Percentiles rank a stretch among this genome's conserved stretches.
These are phyloP conservation scores for Corrigiola litoralis DNA, from an alignment of 179 eudicot genomes.

Conservation along the genomic window DNA sequence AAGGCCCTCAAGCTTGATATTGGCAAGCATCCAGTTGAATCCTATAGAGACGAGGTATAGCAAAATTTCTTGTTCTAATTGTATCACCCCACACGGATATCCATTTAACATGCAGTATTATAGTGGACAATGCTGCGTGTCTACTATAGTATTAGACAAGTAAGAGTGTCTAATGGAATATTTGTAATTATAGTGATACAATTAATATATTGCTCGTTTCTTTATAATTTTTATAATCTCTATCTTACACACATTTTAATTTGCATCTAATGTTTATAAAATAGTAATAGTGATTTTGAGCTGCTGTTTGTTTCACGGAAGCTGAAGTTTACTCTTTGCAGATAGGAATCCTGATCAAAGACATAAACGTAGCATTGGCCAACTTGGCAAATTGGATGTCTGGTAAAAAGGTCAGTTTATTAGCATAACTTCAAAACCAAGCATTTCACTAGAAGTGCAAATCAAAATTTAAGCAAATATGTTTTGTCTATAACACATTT, in stretches of 20 bases:
- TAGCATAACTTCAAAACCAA: background rate
- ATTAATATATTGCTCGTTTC: too few relatives aligned
- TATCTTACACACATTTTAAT: background rate
- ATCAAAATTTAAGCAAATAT: too few relatives aligned
- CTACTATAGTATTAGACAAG: too few relatives aligned
- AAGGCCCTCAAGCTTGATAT: constrained; percentile 57
- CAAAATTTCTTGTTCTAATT: background rate
- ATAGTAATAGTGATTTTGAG: background rate
- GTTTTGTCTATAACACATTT: too few relatives aligned
- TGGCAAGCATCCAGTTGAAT: constrained; percentile 71
- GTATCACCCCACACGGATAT: too few relatives aligned
- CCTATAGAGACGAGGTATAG: constrained; percentile 70
- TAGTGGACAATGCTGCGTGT: too few relatives aligned
- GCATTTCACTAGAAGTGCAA: background rate
- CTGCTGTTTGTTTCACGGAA: background rate
- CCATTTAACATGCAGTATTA: too few relatives aligned
- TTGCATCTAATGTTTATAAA: background rate
- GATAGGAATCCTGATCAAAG: constrained; percentile 57
- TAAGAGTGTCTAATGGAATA: too few relatives aligned
- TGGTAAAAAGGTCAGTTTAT: constrained; percentile 45
- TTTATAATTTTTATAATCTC: too few relatives aligned
- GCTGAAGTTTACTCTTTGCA: constrained; percentile 19
- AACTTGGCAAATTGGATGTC: constrained; percentile 64
- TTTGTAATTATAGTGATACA: too few relatives aligned
- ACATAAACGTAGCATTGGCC: constrained; percentile 49